Percentiles rank a stretch among this genome's conserved stretches.
These are phyloP conservation scores for Carpinus fangiana DNA, from an alignment of 306 rosid species.

Conservation along the genomic window DNA sequence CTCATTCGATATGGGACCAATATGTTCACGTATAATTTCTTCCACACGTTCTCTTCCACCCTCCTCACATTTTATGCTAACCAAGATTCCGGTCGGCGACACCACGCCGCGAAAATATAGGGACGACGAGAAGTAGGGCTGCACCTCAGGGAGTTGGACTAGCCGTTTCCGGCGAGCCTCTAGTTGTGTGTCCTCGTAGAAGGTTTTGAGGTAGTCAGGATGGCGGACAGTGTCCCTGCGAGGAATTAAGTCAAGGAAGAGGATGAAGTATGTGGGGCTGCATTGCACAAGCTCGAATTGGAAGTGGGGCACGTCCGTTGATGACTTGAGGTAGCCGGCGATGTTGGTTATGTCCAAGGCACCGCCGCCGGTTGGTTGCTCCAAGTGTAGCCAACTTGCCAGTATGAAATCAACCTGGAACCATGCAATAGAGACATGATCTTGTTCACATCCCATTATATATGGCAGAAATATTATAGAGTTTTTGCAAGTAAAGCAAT, in stretches of 20 bases:
- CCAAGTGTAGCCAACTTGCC: slow-evolving; percentile 33
- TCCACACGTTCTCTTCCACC: slow-evolving; percentile 8
- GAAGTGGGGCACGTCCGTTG: slow-evolving; percentile 31
- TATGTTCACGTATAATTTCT: slow-evolving; percentile 15
- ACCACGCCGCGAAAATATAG: slow-evolving; percentile 30
- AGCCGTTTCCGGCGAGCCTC: slow-evolving; percentile 15
- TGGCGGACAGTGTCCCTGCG: slow-evolving; percentile 21
- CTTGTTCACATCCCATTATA: background rate
- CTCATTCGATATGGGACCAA: slow-evolving; percentile 24
- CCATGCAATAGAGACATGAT: background rate
- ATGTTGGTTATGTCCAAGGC: slow-evolving; percentile 34
- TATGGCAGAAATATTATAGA: background rate
- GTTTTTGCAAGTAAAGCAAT: no score
- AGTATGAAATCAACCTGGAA: slow-evolving; percentile 28
- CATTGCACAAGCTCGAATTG: slow-evolving; percentile 31
- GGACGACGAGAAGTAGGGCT: slow-evolving; percentile 32
- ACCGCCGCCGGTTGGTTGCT: slow-evolving; percentile 29
- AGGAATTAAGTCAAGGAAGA: slow-evolving; percentile 35
- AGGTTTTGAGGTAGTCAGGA: slow-evolving; percentile 31
- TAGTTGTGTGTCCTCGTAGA: slow-evolving; percentile 19
- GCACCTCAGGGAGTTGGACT: slow-evolving; percentile 9
- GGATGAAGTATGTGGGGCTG: slow-evolving; percentile 29
- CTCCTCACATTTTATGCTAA: slow-evolving; percentile 22
- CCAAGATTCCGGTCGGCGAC: slow-evolving; percentile 28
- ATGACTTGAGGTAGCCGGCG: slow-evolving; percentile 24